A percentile compares a stretch with the other conserved stretches of the same genome.
Conservation (phyloP, 2,329 filamentous ascomycete genomes). For the Talaromyces piceae region DNA sequence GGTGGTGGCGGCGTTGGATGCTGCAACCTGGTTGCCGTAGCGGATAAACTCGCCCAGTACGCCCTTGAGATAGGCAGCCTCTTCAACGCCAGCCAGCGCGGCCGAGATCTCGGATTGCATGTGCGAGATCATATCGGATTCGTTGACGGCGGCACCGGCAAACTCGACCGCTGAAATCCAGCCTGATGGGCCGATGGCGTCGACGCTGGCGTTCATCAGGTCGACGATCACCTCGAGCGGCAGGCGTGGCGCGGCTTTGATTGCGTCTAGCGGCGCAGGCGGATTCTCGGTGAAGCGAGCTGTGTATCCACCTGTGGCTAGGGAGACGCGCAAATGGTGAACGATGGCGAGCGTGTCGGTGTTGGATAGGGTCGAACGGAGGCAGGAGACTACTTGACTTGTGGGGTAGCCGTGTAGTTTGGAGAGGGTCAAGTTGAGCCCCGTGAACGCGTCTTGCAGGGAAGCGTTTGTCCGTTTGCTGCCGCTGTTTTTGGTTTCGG, state of each 20-base stretch:
- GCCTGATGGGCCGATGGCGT: conserved; percentile 41
- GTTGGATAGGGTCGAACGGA: conserved; percentile 32
- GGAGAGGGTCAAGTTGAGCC: conserved; percentile 30
- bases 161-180: conserved; percentile 36
- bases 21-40: conserved; percentile 19
- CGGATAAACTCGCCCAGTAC: conserved; percentile 41
- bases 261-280: conserved; percentile 27
- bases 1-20: neutral
- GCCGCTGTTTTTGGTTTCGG: neutral
- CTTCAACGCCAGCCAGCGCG: conserved; percentile 40
- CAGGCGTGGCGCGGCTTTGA: conserved; percentile 30
- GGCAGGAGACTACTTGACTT: conserved; percentile 22
- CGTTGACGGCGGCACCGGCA: conserved; percentile 27
- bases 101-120: conserved; percentile 43
- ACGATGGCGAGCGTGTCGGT: conserved; percentile 34
- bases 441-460: conserved; percentile 30
- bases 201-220: conserved; percentile 38
- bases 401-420: conserved; percentile 30
- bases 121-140: conserved; percentile 39
- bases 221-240: conserved; percentile 33
- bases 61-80: conserved; percentile 40
- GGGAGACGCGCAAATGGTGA: conserved; percentile 37
- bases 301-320: conserved; percentile 36
- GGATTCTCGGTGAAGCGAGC: conserved; percentile 36
- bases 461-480: conserved; percentile 11